phyloP scores from a whole-genome alignment of 2,329 filamentous ascomycete species.

The Colletotrichum noveboracense region DNA sequence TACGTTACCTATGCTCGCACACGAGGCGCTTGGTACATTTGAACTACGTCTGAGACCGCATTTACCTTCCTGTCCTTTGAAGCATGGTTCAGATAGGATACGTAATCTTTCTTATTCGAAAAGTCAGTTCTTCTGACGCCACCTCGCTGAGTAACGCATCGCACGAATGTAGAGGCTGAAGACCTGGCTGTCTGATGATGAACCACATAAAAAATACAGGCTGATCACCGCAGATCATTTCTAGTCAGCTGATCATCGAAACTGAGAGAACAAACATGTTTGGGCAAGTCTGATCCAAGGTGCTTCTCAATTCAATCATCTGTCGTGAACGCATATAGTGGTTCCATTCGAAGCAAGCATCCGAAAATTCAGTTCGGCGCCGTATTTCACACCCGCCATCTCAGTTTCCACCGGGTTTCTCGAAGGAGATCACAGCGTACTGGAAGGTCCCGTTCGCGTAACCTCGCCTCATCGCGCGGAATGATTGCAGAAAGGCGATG shows the following conservation, averaged over 20 bases:
- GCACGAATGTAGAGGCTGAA: neutral
- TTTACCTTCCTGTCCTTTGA: too few relatives aligned
- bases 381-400: neutral
- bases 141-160: neutral
- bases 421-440: slow-evolving; percentile 64
- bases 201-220: neutral
- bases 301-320: neutral
- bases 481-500: slow-evolving; percentile 65
- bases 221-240: neutral
- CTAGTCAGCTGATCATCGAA: neutral
- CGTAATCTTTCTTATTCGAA: too few relatives aligned
- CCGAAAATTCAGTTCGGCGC: neutral
- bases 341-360: neutral
- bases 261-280: neutral
- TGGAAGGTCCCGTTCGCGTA: slow-evolving; percentile 63
- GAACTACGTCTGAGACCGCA: too few relatives aligned
- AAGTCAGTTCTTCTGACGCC: too few relatives aligned
- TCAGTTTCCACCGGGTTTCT: slow-evolving; percentile 37
- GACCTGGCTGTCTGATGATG: neutral
- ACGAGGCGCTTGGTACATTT: too few relatives aligned
- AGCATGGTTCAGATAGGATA: too few relatives aligned
- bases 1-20: too few relatives aligned
- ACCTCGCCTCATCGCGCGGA: slow-evolving; percentile 64
- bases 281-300: neutral
- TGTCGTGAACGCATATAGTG: neutral